A percentile compares a stretch with the other conserved stretches of the same genome.
Evolutionary conservation across 495 filamentous ascomycete species (phyloP).

Genomic region (Delitschia confertaspora): DNA sequence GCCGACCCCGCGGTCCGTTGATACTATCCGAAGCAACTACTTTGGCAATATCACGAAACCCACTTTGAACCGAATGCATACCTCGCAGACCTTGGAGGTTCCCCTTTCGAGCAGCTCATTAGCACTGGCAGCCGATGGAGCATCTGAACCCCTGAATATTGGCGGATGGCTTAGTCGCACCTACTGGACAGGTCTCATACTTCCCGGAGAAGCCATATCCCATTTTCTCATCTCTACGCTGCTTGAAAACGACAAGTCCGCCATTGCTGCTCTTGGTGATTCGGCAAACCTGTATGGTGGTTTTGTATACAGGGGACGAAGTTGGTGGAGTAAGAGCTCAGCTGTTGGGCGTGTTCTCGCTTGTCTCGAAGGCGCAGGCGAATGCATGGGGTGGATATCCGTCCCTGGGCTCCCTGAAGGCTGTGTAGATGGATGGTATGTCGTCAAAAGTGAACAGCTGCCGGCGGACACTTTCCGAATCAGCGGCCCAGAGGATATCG

Average conservation of each 20-base stretch:
- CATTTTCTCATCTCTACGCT: slow-evolving; percentile 73
- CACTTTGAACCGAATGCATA: slow-evolving; percentile 10
- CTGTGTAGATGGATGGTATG: slow-evolving; percentile 54
- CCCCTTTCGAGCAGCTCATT: slow-evolving; percentile 9
- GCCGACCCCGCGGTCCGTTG: slow-evolving; percentile 22
- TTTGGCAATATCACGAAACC: slow-evolving; percentile 25
- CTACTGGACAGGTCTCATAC: slow-evolving; percentile 67
- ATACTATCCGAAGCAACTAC: slow-evolving; percentile 22
- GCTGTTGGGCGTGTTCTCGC: slow-evolving; percentile 69
- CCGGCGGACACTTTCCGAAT: slow-evolving; percentile 37
- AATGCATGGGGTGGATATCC: slow-evolving; percentile 73
- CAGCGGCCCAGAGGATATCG: slow-evolving; percentile 17
- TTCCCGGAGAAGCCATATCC: slow-evolving; percentile 63
- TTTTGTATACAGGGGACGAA: slow-evolving; percentile 59
- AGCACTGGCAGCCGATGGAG: slow-evolving; percentile 1
- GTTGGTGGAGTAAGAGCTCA: slow-evolving; percentile 76
- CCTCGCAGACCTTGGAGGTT: slow-evolving; percentile 16
- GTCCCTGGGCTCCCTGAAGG: slow-evolving; percentile 45
- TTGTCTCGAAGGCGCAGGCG: slow-evolving; percentile 52
- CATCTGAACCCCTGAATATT: slow-evolving; percentile 34
- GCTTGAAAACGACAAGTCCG: slow-evolving; percentile 63
- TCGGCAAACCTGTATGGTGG: slow-evolving; percentile 69
- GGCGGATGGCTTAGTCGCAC: slow-evolving; percentile 75
- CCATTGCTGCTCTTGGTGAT: slow-evolving; percentile 55
- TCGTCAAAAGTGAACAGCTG: slow-evolving; percentile 37